A percentile compares a stretch with the other conserved stretches of the same genome.
These are phyloP conservation scores for Phytophthora hybrid DNA, from an alignment of 352 stramenopile genomes.

Conservation along the genomic window DNA sequence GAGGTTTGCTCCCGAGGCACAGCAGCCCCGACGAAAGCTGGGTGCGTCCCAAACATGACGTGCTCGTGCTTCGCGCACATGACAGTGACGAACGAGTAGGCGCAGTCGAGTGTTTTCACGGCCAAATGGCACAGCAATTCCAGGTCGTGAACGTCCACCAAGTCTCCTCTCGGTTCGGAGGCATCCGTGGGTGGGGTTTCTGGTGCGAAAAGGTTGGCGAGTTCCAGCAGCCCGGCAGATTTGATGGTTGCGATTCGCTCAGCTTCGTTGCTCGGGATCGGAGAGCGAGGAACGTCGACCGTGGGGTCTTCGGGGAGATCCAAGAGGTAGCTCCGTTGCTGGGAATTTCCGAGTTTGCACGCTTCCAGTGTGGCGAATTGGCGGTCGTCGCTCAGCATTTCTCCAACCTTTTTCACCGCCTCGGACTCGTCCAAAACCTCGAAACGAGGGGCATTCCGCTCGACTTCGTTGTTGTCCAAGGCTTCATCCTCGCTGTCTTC, in stretches of 20 bases:
- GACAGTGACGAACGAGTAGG: constrained; percentile 51
- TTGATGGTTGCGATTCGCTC: constrained; percentile 30
- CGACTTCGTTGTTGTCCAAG: not conserved
- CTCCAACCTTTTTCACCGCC: constrained; percentile 13
- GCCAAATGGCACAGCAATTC: constrained; percentile 53
- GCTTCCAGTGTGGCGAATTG: constrained; percentile 17
- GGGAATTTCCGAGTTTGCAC: constrained; percentile 34
- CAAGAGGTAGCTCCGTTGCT: constrained; percentile 24
- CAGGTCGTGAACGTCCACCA: constrained; percentile 38
- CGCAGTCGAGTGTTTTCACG: constrained; percentile 50
- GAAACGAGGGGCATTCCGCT: not conserved
- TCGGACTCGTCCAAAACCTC: not conserved
- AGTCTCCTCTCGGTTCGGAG: not conserved
- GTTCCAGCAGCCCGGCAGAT: constrained; percentile 16
- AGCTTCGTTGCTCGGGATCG: constrained; percentile 42
- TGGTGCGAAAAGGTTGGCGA: constrained; percentile 28
- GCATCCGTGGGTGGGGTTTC: constrained; percentile 9
- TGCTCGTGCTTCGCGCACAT: constrained; percentile 10
- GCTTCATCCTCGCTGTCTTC: not conserved
- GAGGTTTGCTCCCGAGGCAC: constrained; percentile 2
- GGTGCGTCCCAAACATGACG: constrained; percentile 1
- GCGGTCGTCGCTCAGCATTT: constrained; percentile 26
- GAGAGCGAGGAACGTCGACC: constrained; percentile 20
- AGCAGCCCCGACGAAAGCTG: not conserved
- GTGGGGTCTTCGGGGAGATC: constrained; percentile 29